Conservation (phyloP, 805 yeast genomes). For the Saccharomycopsis amapae region DNA sequence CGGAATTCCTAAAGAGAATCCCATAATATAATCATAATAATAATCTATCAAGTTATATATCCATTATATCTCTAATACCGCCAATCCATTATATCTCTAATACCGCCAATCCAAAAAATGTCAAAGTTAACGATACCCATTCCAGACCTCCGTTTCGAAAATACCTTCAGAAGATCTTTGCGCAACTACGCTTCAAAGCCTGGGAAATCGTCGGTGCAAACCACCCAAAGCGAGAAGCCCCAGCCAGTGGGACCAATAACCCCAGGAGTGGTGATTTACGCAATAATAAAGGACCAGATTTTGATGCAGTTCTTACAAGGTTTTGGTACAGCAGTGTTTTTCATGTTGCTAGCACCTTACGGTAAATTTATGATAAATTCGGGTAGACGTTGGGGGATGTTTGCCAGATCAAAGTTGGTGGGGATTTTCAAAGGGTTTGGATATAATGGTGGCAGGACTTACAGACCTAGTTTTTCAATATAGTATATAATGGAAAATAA, state of each 20-base stretch:
- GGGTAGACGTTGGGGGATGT: constrained; percentile 16
- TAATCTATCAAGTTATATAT: too few relatives aligned
- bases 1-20: too few relatives aligned
- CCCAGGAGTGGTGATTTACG: constrained; percentile 38
- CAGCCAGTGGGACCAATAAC: constrained; percentile 36
- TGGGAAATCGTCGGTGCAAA: neutral
- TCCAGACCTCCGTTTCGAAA: constrained; percentile 66
- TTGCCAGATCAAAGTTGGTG: constrained; percentile 1
- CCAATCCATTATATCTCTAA: neutral
- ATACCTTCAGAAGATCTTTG: constrained; percentile 43
- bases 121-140: constrained; percentile 24
- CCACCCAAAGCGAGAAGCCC: neutral
- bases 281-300: constrained; percentile 46
- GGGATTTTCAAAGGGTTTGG: neutral
- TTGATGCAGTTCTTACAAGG: constrained; percentile 55
- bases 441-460: neutral
- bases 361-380: constrained; percentile 7
- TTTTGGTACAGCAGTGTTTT: constrained; percentile 27
- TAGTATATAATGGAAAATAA: too few relatives aligned
- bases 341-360: constrained; percentile 16
- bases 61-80: neutral
- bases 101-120: constrained; percentile 3
- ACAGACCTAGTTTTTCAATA: neutral
- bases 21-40: too few relatives aligned
- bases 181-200: constrained; percentile 16